Percentiles rank a stretch among this genome's conserved stretches.
Evolutionary conservation across 2,329 filamentous ascomycete species (phyloP).

Genomic region (Phaeosphaeriaceae sp.): DNA sequence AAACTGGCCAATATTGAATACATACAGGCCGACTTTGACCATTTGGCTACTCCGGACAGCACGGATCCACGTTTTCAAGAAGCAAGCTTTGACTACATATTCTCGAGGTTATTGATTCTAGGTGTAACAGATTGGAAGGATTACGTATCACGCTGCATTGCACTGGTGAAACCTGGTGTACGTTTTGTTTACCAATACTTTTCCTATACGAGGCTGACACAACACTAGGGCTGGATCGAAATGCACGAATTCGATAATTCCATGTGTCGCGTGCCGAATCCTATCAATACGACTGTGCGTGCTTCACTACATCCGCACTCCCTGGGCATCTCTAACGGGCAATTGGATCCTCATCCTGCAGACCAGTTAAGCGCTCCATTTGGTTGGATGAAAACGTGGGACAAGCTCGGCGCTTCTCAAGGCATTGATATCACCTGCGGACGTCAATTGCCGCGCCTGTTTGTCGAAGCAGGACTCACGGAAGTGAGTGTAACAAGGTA

Average conservation of each 20-base stretch:
- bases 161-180: constrained; percentile 52
- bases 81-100: constrained; percentile 61
- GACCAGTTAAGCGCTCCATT: background rate
- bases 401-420: background rate
- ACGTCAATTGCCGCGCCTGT: background rate
- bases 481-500: constrained; percentile 7
- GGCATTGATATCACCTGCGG: background rate
- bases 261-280: background rate
- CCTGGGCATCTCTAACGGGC: background rate
- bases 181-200: background rate
- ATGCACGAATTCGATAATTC: background rate
- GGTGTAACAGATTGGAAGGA: constrained; percentile 59
- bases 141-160: constrained; percentile 34
- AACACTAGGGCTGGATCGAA: background rate
- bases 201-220: background rate
- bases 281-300: background rate
- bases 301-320: background rate
- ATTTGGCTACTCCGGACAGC: constrained; percentile 7
- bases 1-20: constrained; percentile 17
- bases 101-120: constrained; percentile 57
- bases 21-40: constrained; percentile 20
- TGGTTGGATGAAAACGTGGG: background rate
- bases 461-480: constrained; percentile 5
- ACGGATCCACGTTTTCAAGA: constrained; percentile 51
- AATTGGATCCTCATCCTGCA: background rate